phyloP scores from a whole-genome alignment of 2,329 filamentous ascomycete species.

The Pseudogymnoascus sp. region DNA sequence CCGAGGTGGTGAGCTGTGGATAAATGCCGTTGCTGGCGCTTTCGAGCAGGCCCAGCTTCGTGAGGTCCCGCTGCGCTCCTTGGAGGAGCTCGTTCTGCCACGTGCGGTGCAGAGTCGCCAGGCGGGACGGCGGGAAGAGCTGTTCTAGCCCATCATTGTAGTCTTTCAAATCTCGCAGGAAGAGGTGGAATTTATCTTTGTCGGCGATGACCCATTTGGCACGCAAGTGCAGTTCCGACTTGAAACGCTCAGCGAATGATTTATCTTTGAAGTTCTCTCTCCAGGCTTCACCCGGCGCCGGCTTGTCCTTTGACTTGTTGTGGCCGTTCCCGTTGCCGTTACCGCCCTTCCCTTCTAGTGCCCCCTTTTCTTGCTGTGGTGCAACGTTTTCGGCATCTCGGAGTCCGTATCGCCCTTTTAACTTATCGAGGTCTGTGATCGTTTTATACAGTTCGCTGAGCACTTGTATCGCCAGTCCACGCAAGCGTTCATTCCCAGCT shows the following conservation, averaged over 20 bases:
- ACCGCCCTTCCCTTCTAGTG: slow-evolving; percentile 16
- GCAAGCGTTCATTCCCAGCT: slow-evolving; percentile 29
- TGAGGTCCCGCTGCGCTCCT: slow-evolving; percentile 36
- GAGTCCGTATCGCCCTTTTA: slow-evolving; percentile 38
- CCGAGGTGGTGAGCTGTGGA: slow-evolving; percentile 36
- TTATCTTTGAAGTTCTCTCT: neutral
- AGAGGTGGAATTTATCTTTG: slow-evolving; percentile 38
- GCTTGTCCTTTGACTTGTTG: neutral
- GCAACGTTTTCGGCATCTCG: slow-evolving; percentile 21
- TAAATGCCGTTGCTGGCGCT: slow-evolving; percentile 36
- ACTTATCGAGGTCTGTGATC: slow-evolving; percentile 38
- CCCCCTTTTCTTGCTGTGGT: neutral
- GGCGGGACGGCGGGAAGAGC: slow-evolving; percentile 37
- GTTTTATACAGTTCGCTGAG: slow-evolving; percentile 37
- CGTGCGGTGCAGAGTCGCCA: slow-evolving; percentile 38
- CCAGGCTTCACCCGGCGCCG: slow-evolving; percentile 2
- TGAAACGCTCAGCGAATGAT: slow-evolving; percentile 6
- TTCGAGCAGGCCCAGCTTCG: slow-evolving; percentile 37
- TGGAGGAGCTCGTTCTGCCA: slow-evolving; percentile 43
- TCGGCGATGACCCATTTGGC: slow-evolving; percentile 41
- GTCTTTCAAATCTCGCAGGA: slow-evolving; percentile 38
- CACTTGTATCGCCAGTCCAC: slow-evolving; percentile 35
- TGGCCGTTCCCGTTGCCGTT: slow-evolving; percentile 10
- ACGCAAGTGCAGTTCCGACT: slow-evolving; percentile 24
- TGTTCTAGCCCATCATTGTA: slow-evolving; percentile 43